Evolutionary conservation across 225 moss, liverwort and hornwort species (phyloP).

Genomic region (Physcomitrium patens): DNA sequence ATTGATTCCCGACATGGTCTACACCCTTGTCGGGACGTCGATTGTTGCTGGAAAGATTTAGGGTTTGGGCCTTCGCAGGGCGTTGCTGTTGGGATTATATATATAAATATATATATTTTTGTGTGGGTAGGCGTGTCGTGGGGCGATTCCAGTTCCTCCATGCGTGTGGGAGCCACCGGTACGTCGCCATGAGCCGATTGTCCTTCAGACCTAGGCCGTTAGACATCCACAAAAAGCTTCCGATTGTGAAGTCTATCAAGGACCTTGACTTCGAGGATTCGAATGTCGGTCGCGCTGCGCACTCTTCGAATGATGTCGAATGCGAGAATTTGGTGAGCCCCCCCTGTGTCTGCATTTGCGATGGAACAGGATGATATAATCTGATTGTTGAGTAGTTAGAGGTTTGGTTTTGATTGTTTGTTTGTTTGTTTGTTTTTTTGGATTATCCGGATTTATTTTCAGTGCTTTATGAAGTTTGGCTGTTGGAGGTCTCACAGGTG

Average conservation of each 20-base stretch:
- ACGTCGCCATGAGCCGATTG: constrained; percentile 99
- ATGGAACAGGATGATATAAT: background rate
- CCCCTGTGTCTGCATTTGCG: background rate
- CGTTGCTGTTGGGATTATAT: no score
- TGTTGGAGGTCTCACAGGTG: constrained; percentile 49
- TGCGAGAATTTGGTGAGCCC: constrained; percentile 57
- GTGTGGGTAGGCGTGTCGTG: no score
- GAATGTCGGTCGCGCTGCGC: constrained; percentile 68
- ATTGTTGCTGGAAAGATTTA: no score
- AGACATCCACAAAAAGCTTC: constrained; percentile 99
- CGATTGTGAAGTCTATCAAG: constrained; percentile 96
- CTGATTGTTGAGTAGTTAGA: background rate
- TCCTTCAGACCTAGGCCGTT: constrained; percentile 99
- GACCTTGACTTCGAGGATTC: constrained; percentile 98
- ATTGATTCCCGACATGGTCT: no score
- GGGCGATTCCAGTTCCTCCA: background rate
- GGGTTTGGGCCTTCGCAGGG: no score
- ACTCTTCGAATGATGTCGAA: constrained; percentile 70
- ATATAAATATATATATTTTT: no score
- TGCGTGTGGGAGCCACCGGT: constrained; percentile 32
- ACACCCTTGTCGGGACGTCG: no score
- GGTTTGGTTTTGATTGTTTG: background rate
- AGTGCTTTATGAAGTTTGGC: background rate
- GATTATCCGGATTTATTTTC: background rate
- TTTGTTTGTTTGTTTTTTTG: background rate